phyloP scores from a whole-genome alignment of 2,329 filamentous ascomycete species.

The Coniochaeta hoffmannii region DNA sequence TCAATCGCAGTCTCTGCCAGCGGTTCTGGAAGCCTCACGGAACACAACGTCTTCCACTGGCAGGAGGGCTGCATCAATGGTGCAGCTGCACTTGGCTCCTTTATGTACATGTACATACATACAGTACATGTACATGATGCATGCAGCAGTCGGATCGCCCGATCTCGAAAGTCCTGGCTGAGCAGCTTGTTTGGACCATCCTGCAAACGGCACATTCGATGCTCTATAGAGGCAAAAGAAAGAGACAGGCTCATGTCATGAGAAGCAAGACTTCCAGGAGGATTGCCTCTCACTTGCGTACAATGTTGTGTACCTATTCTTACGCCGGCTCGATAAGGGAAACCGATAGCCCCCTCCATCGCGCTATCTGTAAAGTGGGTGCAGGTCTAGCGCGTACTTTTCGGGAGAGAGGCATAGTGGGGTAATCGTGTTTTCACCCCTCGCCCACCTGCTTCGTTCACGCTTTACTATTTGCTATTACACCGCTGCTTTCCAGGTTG shows the following conservation, averaged over 20 bases:
- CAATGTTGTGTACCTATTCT: no score
- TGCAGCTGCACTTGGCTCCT: slow-evolving; percentile 1
- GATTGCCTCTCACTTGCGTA: no score
- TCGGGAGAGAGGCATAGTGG: slow-evolving; percentile 2
- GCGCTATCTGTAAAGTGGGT: neutral
- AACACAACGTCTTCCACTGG: neutral
- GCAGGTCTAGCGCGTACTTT: neutral
- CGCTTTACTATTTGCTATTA: slow-evolving; percentile 7
- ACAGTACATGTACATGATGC: neutral
- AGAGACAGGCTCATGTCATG: no score
- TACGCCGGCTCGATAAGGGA: no score
- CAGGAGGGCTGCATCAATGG: neutral
- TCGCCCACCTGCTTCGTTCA: slow-evolving; percentile 3
- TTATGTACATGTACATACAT: neutral
- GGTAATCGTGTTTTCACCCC: neutral
- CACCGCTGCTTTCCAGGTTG: neutral
- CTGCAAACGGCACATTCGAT: no score
- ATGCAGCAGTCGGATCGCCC: neutral
- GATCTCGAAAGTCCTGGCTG: no score
- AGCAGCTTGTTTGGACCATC: no score
- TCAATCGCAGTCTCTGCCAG: neutral
- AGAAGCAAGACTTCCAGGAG: no score
- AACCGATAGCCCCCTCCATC: neutral
- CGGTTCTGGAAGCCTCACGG: neutral
- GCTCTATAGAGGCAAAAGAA: no score